phyloP scores from a whole-genome alignment of 139 green algal genomes.

The Chlorella sorokiniana region DNA sequence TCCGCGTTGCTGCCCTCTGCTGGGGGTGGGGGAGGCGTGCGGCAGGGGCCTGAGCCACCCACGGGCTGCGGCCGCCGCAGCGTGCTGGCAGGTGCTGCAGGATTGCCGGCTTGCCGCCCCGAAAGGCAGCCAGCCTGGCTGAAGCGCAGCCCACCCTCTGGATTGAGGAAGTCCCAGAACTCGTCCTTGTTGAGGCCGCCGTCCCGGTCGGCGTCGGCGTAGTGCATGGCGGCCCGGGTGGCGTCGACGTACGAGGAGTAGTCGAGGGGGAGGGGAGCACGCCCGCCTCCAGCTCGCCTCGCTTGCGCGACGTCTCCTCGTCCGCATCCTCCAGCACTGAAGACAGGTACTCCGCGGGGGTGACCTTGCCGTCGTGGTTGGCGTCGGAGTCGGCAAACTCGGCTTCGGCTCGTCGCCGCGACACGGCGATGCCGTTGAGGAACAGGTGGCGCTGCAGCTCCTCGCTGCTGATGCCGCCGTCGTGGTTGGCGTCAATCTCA shows the following conservation, averaged over 20 bases:
- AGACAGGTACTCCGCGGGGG: slow-evolving; percentile 7
- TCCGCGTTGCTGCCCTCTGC: slow-evolving; percentile 25
- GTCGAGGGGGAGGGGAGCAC: slow-evolving; percentile 4
- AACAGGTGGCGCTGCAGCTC: slow-evolving; percentile 31
- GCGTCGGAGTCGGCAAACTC: slow-evolving; percentile 17
- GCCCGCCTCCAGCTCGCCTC: not conserved
- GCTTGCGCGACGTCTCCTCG: not conserved
- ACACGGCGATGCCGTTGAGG: slow-evolving; percentile 9
- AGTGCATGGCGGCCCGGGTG: not conserved
- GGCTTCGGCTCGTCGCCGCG: not conserved
- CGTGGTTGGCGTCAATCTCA: slow-evolving; percentile 6
- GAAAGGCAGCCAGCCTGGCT: not conserved
- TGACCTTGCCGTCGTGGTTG: slow-evolving; percentile 9
- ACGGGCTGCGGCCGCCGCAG: no score
- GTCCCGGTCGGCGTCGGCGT: slow-evolving; percentile 5
- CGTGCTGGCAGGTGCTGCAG: no score
- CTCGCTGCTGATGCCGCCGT: slow-evolving; percentile 5
- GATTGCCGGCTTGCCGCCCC: no score
- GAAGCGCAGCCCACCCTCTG: slow-evolving; percentile 14
- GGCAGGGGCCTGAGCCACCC: no score
- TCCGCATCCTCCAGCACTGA: not conserved
- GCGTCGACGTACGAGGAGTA: not conserved
- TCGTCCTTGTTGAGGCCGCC: not conserved
- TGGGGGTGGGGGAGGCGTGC: not conserved
- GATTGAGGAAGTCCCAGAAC: slow-evolving; percentile 25